Conservation (phyloP, 345 rosid species). For the Lepidium sativum region DNA sequence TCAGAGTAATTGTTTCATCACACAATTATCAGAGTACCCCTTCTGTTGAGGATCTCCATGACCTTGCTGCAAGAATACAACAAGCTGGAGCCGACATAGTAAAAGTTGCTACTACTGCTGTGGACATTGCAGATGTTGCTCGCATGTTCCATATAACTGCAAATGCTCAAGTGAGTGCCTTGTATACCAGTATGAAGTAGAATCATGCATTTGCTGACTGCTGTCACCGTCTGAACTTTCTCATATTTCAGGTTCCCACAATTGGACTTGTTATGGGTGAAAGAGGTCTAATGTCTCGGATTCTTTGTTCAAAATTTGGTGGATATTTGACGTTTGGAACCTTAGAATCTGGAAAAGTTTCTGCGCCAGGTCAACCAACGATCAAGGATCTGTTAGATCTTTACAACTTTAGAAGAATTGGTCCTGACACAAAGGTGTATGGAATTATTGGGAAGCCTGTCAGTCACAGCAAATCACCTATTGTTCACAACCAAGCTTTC, state of each 20-base stretch:
- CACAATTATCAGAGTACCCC: conserved; percentile 87
- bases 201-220: background rate
- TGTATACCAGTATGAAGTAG: background rate
- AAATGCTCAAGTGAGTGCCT: conserved; percentile 68
- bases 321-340: conserved; percentile 89
- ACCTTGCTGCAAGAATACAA: conserved; percentile 66
- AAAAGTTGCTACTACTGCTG: conserved; percentile 84
- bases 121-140: conserved; percentile 78
- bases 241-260: conserved; percentile 60
- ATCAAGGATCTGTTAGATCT: conserved; percentile 62
- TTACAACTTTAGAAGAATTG: conserved; percentile 71
- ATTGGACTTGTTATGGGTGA: conserved; percentile 93
- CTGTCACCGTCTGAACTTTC: background rate
- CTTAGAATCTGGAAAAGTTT: conserved; percentile 65
- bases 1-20: conserved; percentile 71
- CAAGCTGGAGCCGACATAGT: conserved; percentile 84
- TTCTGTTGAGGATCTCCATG: conserved; percentile 65
- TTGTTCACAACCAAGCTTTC: conserved; percentile 80
- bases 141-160: conserved; percentile 78
- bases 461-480: conserved; percentile 90
- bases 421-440: conserved; percentile 82
- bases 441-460: conserved; percentile 94
- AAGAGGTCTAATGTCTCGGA: conserved; percentile 79
- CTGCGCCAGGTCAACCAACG: conserved; percentile 96
- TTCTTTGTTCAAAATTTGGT: conserved; percentile 86